Evolutionary conservation across 2,329 filamentous ascomycete genomes (phyloP), one percentile per base, ranked within the genome.

Genomic region (Passalora sequoiae): DNA sequence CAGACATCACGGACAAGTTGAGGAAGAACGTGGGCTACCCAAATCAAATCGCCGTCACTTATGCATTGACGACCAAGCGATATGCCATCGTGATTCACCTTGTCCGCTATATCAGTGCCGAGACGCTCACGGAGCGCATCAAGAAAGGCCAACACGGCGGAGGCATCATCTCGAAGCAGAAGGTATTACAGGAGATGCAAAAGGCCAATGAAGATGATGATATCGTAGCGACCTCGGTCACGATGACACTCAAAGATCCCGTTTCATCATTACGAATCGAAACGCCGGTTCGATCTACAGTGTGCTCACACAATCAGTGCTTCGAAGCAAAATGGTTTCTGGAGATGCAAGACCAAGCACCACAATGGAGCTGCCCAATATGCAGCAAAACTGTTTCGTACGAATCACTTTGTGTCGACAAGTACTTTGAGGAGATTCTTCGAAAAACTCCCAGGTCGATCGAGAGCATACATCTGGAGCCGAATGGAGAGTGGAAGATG

Each of bases 361-460:
- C 92, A 0, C 94, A 92, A 13, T 98, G 92, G 92, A 75, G 81
- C n/a, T 98, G 92, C 59, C 92, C 92, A 0, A 83, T 96, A 16
- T 98, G 92, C 70, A 91, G 84, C 66, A 94, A 89, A 60, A 68
- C 78, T 0, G 83, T 89, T 1, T 80, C 82, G 0, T 98, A 87
- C 64, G 84, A 91, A 38, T 81, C 78, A 36, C 70, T 98, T 17
- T 88, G 87, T 8, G 80, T 97, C 21, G 92, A 98, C 56, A 85
- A 92, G 59, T 95, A 94, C 62, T 89, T 95, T 12, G 81, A 84
- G 59, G 85, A 95, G 51, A 96, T 98, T 42, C 69, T 98, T 19
- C 73, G 78, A 43, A 81, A 77, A 24, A 95, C 91, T 0, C 68
- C 81, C 0, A 74, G 73, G 29, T 80, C 77, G 15, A 72, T 83